phyloP scores from a whole-genome alignment of 192 early-diverging fungal genomes.

The Mortierella alpina region DNA sequence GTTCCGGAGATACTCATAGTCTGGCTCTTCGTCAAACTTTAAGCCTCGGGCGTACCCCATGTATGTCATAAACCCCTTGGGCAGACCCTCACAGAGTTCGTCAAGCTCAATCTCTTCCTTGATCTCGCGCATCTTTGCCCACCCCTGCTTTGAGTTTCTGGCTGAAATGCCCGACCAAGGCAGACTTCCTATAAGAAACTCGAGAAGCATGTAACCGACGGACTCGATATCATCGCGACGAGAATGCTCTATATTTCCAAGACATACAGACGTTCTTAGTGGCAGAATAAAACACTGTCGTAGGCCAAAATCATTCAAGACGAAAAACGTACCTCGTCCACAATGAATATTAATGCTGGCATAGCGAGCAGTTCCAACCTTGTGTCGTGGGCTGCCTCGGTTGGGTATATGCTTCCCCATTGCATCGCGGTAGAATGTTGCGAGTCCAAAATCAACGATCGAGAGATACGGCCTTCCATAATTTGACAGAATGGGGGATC shows the following conservation, averaged over 20 bases:
- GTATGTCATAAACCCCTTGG: conserved; percentile 75
- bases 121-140: conserved; percentile 88
- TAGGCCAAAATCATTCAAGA: not conserved
- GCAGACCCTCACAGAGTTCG: conserved; percentile 82
- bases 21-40: conserved; percentile 79
- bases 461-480: conserved; percentile 68
- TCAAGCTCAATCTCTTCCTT: conserved; percentile 80
- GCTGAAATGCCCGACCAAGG: conserved; percentile 92
- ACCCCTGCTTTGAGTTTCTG: conserved; percentile 82
- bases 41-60: conserved; percentile 79
- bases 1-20: conserved; percentile 79
- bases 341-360: conserved; percentile 87
- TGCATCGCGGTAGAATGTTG: conserved; percentile 57
- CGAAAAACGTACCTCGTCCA: conserved; percentile 68
- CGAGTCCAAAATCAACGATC: conserved; percentile 67
- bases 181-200: conserved; percentile 77
- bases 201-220: conserved; percentile 84
- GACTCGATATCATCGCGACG: conserved; percentile 89
- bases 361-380: conserved; percentile 87
- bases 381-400: conserved; percentile 53
- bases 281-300: not conserved
- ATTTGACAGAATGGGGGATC: conserved; percentile 19
- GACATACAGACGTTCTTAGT: not conserved
- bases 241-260: conserved; percentile 70
- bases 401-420: conserved; percentile 58